Evolutionary conservation across 1,139 yeast species (phyloP), one percentile per base, ranked within the genome.

Genomic region (Kurtzmaniella quercitrusa): DNA sequence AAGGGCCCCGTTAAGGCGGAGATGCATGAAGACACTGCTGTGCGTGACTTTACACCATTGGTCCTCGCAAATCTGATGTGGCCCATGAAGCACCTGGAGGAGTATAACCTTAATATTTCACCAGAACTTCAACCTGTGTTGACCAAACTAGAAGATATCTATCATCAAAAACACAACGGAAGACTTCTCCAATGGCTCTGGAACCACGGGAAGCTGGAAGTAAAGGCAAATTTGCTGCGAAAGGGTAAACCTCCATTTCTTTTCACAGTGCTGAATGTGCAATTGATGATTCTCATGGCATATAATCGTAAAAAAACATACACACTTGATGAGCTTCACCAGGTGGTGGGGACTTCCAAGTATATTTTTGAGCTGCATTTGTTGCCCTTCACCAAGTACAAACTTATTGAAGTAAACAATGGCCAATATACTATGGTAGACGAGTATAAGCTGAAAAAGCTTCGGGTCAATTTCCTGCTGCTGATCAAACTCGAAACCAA

Each of bases 101-200:
- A 71, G 46, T 72, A 71, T 50, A 57, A 60, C 33, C 63, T 71
- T 42, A 66, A 63, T 32, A 63, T 72, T 22, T 73, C 77, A 2
- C 64, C 74, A 2, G 88, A 82, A 50, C 71, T 94, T 50, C 63
- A 70, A 45, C 71, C 74, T 32, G 80, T 94, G 2, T 80, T 85
- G 53, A 80, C 82, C 41, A 77, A 79, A 47, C 82, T 93, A 45
- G 81, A 81, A 46, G 74, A 76, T 38, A 76, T 85, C 47, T 94
- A 93, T 60, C 75, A 79, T 39, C 69, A 74, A 38, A 86, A 86
- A 55, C 97, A 93, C 61, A 79, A 74, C 47, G 98, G 98, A 12
- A 78, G 98, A 61, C 83, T 88, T 51, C 77, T 94, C 55, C 85
- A 87, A 57, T 94, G 98, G 98, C 75, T 93, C 46, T 94, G 98